Conservation (phyloP, 768 basidiomycete species). For the Nidularia pulvinata region DNA sequence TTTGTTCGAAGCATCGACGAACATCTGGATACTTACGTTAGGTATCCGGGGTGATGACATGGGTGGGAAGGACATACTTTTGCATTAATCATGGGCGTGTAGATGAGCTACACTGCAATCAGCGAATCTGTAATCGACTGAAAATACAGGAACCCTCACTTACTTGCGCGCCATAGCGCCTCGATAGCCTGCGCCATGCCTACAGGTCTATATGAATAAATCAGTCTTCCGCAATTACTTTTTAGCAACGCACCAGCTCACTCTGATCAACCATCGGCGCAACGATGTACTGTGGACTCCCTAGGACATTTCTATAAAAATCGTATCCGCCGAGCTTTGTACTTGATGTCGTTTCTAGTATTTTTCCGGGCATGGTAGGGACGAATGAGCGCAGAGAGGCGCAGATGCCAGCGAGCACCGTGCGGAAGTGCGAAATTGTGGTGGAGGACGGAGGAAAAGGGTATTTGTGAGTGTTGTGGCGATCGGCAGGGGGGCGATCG, state of each 20-base stretch:
- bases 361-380: slow-evolving; percentile 6
- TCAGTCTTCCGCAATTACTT: not conserved
- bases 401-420: slow-evolving; percentile 7
- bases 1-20: slow-evolving; percentile 55
- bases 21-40: slow-evolving; percentile 47
- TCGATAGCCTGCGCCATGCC: slow-evolving; percentile 87
- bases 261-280: slow-evolving; percentile 99
- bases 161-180: slow-evolving; percentile 83
- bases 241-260: slow-evolving; percentile 89
- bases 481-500: too few species aligned
- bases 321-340: slow-evolving; percentile 75
- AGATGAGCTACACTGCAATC: slow-evolving; percentile 67
- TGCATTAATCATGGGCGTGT: slow-evolving; percentile 98
- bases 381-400: slow-evolving; percentile 8
- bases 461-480: too few species aligned
- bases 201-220: slow-evolving; percentile 43
- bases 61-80: slow-evolving; percentile 43
- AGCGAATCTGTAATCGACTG: not conserved
- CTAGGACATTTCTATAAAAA: slow-evolving; percentile 77
- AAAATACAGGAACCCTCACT: slow-evolving; percentile 10
- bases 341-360: not conserved
- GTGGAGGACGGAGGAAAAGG: too few species aligned
- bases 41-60: not conserved
- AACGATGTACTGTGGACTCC: slow-evolving; percentile 87
- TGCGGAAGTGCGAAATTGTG: not conserved